These are phyloP conservation scores for Dinochytrium kinnereticum DNA, from an alignment of 371 early-diverging fungal genomes.

Conservation along the genomic window DNA sequence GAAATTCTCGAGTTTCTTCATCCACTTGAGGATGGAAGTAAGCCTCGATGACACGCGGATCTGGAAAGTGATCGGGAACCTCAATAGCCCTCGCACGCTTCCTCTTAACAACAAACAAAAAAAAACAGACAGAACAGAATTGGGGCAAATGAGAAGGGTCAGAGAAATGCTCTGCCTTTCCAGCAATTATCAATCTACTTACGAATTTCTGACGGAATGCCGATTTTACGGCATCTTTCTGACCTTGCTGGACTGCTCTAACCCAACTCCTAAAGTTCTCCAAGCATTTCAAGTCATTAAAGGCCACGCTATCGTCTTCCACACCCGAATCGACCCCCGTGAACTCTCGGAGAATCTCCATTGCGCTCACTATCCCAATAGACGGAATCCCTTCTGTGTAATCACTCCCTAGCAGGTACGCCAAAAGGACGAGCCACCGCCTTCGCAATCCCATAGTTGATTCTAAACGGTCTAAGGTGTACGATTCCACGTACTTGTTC, in stretches of 20 bases:
- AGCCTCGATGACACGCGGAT: constrained; percentile 74
- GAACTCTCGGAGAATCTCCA: constrained; percentile 83
- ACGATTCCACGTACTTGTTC: constrained; percentile 85
- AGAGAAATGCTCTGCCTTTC: too few relatives aligned
- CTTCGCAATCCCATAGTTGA: constrained; percentile 72
- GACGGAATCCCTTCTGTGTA: constrained; percentile 96
- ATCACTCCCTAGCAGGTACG: constrained; percentile 96
- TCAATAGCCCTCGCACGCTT: constrained; percentile 50
- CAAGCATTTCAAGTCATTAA: constrained; percentile 26
- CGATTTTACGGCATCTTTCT: constrained; percentile 47
- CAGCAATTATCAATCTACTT: too few relatives aligned
- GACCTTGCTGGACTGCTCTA: constrained; percentile 24
- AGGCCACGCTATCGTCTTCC: constrained; percentile 4
- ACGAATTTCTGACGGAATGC: constrained; percentile 67
- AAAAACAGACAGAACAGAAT: constrained; percentile 7
- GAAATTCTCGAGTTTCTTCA: constrained; percentile 64
- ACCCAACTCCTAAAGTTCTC: constrained; percentile 39
- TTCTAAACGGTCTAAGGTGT: constrained; percentile 68
- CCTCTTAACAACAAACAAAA: constrained; percentile 25
- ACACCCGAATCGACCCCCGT: constrained; percentile 55
- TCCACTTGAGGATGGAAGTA: constrained; percentile 85
- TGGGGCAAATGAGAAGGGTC: background rate
- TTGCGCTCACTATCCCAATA: constrained; percentile 92
- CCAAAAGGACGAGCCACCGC: constrained; percentile 80
- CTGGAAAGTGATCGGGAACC: constrained; percentile 79